Conservation (phyloP, 768 basidiomycete species). For the Saitozyma podzolica region DNA sequence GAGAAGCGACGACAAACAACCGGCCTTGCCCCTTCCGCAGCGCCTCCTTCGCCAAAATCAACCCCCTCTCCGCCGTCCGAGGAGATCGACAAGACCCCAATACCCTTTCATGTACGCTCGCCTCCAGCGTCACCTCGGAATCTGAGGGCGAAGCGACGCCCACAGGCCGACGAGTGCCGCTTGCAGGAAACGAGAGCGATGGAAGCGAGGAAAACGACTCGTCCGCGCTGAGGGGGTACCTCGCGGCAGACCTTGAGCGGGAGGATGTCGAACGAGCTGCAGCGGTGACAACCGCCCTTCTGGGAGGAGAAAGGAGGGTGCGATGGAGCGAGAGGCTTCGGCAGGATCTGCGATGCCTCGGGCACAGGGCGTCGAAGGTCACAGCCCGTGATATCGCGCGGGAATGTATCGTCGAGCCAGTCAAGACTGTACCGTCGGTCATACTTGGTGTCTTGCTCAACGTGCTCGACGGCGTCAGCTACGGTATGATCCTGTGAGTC, state of each 20-base stretch:
- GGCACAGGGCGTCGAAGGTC: constrained; percentile 28
- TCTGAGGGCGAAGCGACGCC: constrained; percentile 1
- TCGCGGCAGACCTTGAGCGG: constrained; percentile 23
- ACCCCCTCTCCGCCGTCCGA: constrained; percentile 13
- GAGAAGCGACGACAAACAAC: constrained; percentile 18
- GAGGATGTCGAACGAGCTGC: constrained; percentile 23
- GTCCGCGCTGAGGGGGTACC: constrained; percentile 28
- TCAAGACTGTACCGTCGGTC: constrained; percentile 69
- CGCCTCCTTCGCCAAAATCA: no score
- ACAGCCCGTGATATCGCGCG: constrained; percentile 37
- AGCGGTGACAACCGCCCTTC: constrained; percentile 24
- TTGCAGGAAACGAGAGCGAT: neutral
- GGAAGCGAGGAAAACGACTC: constrained; percentile 10
- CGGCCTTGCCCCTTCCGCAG: no score
- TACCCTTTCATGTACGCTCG: neutral
- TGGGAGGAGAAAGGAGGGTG: constrained; percentile 16
- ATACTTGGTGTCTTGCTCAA: constrained; percentile 81
- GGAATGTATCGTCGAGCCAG: constrained; percentile 39
- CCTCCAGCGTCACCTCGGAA: neutral
- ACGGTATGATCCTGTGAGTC: constrained; percentile 71
- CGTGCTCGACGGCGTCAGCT: constrained; percentile 89
- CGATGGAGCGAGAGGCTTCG: no score
- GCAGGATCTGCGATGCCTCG: constrained; percentile 12
- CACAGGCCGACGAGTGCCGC: neutral
- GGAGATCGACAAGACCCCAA: neutral